A percentile compares a stretch with the other conserved stretches of the same genome.
phyloP scores from a whole-genome alignment of 306 rosid genomes.

The Calophaca sinica region DNA sequence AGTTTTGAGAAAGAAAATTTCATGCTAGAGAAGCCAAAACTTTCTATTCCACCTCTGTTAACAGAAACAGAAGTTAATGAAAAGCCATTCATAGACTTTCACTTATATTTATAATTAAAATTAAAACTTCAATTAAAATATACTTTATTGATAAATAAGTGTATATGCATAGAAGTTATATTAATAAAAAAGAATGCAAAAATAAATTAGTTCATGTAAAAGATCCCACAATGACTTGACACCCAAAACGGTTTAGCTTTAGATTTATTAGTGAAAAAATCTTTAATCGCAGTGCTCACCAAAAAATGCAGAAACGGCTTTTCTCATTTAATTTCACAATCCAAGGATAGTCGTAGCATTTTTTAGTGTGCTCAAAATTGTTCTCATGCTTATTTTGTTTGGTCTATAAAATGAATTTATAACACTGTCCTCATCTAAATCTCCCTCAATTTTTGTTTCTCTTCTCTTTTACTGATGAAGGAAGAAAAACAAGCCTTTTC shows the following conservation, averaged over 20 bases:
- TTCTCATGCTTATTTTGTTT: background rate
- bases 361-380: background rate
- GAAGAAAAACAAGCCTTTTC: conserved; percentile 20
- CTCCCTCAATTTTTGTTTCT: conserved; percentile 17
- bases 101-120: background rate
- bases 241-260: conserved; percentile 3
- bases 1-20: background rate
- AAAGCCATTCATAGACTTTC: conserved; percentile 1
- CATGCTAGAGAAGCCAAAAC: conserved; percentile 8
- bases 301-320: conserved; percentile 17
- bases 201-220: conserved; percentile 7
- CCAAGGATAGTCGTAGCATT: background rate
- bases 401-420: conserved; percentile 31
- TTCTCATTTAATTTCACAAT: conserved; percentile 6
- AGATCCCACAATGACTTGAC: background rate
- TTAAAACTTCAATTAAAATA: conserved; percentile 22
- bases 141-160: background rate
- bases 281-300: conserved; percentile 11
- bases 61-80: conserved; percentile 7
- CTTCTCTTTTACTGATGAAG: conserved; percentile 7
- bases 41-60: conserved; percentile 15
- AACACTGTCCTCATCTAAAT: conserved; percentile 12
- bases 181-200: conserved; percentile 5
- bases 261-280: background rate
- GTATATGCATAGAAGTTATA: conserved; percentile 4